Evolutionary conservation across 2,329 filamentous ascomycete species (phyloP), one percentile per base, ranked within the genome.

Genomic region (Thyridium curvatum): DNA sequence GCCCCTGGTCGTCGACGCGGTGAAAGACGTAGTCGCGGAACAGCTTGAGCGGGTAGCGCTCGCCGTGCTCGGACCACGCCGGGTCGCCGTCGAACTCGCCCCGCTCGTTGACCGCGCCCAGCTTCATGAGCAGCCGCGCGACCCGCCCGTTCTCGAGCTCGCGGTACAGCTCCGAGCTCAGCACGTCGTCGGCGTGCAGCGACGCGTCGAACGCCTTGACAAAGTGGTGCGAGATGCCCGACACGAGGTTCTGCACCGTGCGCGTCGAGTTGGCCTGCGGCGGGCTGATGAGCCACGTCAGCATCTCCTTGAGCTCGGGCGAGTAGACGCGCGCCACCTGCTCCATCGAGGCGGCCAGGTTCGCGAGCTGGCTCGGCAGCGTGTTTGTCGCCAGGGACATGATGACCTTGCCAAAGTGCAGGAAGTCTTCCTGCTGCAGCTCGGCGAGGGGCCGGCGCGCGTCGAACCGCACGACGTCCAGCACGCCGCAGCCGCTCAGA

Each of bases 1-100:
- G 84, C 12, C 88, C 89, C 41, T 87, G 80, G 21, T 78, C 75
- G 57, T 97, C 89, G 12, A 96, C 89, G 54, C 94, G 90, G 60
- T 98, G 93, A 64, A 97, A 98, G 31, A 96, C 87, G 52, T 94
- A 97, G 62, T 98, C 93, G 36, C 93, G 79, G 69, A 97, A 97
- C 8, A 98, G 74, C 64, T 95, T 96, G 47, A 98, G 71, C 56
- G 87, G 85, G 59, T 95, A 97, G 18, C 90, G 79, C 52, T 95
- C 88, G 18, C 91, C 91, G 35, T 86, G 93, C 60, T 97, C 91
- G 4, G 88, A 86, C 91, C 93, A 98, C 35, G 77, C 71, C 0
- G 74, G 68, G 44, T 90, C 84, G 31, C 81, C 79, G 38, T 87
- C 85, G 45, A 85, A 84, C 54, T 97, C 91, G 2, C 84, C 86